These are phyloP conservation scores for Aspergillus versicolor DNA, from an alignment of 2,329 filamentous ascomycete species.

Conservation along the genomic window DNA sequence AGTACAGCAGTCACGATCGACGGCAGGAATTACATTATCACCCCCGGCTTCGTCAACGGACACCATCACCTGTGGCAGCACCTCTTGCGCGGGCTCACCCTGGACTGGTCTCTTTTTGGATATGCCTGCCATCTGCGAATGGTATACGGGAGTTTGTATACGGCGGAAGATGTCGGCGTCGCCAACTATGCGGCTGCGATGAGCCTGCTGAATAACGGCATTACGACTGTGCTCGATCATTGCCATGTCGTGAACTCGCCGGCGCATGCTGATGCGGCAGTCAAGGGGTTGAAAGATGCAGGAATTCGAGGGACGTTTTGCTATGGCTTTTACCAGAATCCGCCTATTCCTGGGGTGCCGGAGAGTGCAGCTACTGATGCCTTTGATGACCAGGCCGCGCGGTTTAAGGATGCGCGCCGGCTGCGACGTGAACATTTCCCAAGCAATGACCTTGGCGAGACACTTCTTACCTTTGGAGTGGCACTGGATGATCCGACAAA, in stretches of 20 bases:
- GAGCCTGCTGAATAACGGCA: conserved; percentile 7
- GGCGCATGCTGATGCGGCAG: background rate
- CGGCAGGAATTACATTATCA: background rate
- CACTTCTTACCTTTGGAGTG: background rate
- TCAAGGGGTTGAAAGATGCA: background rate
- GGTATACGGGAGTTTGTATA: conserved; percentile 6
- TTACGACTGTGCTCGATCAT: conserved; percentile 7
- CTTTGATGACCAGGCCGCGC: background rate
- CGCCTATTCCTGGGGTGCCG: background rate
- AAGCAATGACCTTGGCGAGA: background rate
- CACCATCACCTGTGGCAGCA: conserved; percentile 13
- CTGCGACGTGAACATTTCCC: background rate
- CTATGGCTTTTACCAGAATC: conserved; percentile 8
- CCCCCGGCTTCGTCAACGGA: conserved; percentile 23
- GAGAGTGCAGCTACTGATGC: background rate
- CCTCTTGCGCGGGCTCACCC: conserved; percentile 1
- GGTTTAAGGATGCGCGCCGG: background rate
- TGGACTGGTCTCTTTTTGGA: conserved; percentile 3
- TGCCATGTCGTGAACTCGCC: conserved; percentile 8
- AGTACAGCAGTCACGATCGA: background rate
- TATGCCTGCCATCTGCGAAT: conserved; percentile 5
- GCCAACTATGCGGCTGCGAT: conserved; percentile 2
- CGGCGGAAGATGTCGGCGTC: conserved; percentile 2
- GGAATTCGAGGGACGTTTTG: conserved; percentile 6
- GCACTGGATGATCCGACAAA: background rate